Evolutionary conservation across 179 eudicot genomes (phyloP).

Genomic region (Spergularia azorica): DNA sequence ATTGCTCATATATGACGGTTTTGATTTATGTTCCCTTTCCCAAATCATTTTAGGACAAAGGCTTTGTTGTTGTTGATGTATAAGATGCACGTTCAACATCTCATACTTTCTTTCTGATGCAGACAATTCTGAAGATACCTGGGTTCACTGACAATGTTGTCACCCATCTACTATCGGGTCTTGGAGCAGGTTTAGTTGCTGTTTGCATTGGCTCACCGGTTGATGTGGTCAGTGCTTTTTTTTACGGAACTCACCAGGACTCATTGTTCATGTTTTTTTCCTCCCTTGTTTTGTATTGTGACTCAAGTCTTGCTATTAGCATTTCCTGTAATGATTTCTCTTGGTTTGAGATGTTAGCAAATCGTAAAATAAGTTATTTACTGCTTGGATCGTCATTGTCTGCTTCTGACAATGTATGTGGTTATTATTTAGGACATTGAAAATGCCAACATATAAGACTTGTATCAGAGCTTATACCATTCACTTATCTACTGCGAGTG

Average conservation of each 20-base stretch:
- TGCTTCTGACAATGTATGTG: not conserved
- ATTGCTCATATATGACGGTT: too few relatives aligned
- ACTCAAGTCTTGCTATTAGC: constrained; percentile 5
- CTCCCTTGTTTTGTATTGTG: not conserved
- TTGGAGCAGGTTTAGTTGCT: constrained; percentile 95
- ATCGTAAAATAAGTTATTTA: not conserved
- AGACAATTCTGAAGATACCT: constrained; percentile 87
- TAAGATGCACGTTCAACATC: constrained; percentile 5
- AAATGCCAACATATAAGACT: too few relatives aligned
- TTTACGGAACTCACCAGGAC: not conserved
- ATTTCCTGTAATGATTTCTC: not conserved
- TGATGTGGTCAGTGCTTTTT: constrained; percentile 68
- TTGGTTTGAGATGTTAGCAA: not conserved
- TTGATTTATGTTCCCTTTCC: too few relatives aligned
- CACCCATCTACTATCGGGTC: constrained; percentile 82
- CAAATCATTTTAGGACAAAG: too few relatives aligned
- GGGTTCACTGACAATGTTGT: constrained; percentile 88
- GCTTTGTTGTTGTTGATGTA: too few relatives aligned
- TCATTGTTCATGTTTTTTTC: not conserved
- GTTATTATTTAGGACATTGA: too few relatives aligned
- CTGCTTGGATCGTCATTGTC: not conserved
- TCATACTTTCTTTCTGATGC: constrained; percentile 29
- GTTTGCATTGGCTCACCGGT: constrained; percentile 98
- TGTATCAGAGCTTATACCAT: too few relatives aligned
- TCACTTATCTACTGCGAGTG: too few relatives aligned